Conservation (phyloP, 2,329 filamentous ascomycete species). For the Colletotrichum chlorophyti region DNA sequence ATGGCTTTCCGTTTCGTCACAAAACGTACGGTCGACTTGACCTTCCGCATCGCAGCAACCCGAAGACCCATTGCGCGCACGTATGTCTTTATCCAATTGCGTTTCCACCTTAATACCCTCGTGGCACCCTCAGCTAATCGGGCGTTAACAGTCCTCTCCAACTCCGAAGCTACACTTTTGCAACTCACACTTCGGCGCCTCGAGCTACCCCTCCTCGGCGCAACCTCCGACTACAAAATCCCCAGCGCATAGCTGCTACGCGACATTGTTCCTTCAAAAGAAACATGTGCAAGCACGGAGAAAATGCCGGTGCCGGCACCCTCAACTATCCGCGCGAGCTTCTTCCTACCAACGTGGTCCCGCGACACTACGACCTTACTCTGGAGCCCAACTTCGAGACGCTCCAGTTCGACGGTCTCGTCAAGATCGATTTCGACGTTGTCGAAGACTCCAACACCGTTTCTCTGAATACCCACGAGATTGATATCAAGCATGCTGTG, state of each 20-base stretch:
- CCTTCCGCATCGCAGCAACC: conserved; percentile 20
- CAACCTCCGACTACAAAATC: conserved; percentile 17
- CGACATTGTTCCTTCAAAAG: conserved; percentile 29
- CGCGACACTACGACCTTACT: conserved; percentile 89
- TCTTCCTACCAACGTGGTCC: conserved; percentile 89
- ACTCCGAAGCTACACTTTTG: conserved; percentile 7
- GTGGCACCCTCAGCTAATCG: not conserved
- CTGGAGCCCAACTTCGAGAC: conserved; percentile 90
- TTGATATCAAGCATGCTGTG: conserved; percentile 76
- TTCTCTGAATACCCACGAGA: conserved; percentile 85
- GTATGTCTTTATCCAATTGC: not conserved
- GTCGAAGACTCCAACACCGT: conserved; percentile 84
- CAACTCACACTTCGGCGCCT: conserved; percentile 1
- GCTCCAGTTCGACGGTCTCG: conserved; percentile 85
- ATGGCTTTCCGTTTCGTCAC: conserved; percentile 24
- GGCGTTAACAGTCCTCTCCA: conserved; percentile 6
- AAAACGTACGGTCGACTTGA: conserved; percentile 16
- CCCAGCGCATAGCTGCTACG: conserved; percentile 20
- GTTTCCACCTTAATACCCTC: not conserved
- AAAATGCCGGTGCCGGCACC: conserved; percentile 21
- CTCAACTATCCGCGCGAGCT: conserved; percentile 69
- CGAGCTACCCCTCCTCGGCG: conserved; percentile 20
- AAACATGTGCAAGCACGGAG: conserved; percentile 30
- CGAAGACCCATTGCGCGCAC: conserved; percentile 16
- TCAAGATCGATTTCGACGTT: conserved; percentile 87